Base-by-base conservation (phyloP, 768 basidiomycete genomes). In the Leucocoprinus leucothites region DNA sequence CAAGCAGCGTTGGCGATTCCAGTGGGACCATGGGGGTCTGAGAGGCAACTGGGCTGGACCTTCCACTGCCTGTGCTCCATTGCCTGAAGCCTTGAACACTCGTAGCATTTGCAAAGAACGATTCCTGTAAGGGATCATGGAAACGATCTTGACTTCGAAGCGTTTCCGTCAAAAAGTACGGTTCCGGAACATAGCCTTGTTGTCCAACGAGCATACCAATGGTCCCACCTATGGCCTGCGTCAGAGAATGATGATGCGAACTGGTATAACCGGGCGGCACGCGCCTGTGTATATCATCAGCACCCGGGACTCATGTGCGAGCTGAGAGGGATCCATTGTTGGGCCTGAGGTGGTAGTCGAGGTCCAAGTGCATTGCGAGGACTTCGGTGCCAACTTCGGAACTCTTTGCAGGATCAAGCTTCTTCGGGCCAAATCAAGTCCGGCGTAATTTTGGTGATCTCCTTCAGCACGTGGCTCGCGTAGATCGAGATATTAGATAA, bases 61-160 rank as follows among this genome's bases (percentile, higher is more conserved):
- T 78, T 7, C 85, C 87, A n/a, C 54, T 56, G 58, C 80, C 84
- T 26, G 71, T 69, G 59, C 80, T 86, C 88, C 94, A 95, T 54
- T 84, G 76, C 56, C 88, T 76, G 65, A 86, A 96, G 4, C 88
- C 85, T 64, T 87, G 82, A 7, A 94, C 86, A 19, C 91, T 88
- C 6, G 76, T 73, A 0, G 91, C 82, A 61, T 92, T 82, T 1
- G 91, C 91, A 64, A 91, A 94, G 21, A 96, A 71, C 0, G 93
- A 94, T 57, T 91, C 86, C 66, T 90, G 87, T 21, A 85, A 71
- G 3, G 94, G 95, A 61, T 98, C 95, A 69, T 98, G 91, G 64
- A 98, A 98, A 11, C 95, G 84, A 36, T 82, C 82, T 69, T 94
- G 91, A 60, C 86, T 86, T 61, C 81, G 75, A 25, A 96, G 80